phyloP scores from a whole-genome alignment of 768 basidiomycete species.

The Pisolithus tinctorius region DNA sequence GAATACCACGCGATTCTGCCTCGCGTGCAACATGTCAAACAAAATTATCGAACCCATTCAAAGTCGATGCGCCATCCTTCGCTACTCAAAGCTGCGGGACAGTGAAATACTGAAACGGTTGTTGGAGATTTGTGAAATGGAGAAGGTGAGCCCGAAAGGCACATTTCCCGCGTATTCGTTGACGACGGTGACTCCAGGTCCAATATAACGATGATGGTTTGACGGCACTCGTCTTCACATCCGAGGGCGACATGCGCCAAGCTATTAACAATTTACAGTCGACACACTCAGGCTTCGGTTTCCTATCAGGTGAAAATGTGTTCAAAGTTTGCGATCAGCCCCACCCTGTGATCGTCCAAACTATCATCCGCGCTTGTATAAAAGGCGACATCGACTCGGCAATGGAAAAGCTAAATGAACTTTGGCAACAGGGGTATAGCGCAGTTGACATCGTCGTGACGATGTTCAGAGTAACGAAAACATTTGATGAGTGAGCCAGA shows the following conservation, averaged over 20 bases:
- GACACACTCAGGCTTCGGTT: conserved; percentile 90
- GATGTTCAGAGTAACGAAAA: conserved; percentile 91
- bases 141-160: conserved; percentile 51
- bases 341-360: conserved; percentile 85
- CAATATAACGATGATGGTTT: conserved; percentile 91
- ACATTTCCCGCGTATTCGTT: neutral
- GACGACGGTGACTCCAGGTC: conserved; percentile 50
- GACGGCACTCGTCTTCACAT: conserved; percentile 94
- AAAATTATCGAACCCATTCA: conserved; percentile 99
- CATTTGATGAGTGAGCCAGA: conserved; percentile 73
- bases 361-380: conserved; percentile 73
- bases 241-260: conserved; percentile 99
- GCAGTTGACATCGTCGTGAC: conserved; percentile 97
- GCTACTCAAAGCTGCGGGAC: conserved; percentile 87
- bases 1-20: conserved; percentile 95
- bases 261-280: conserved; percentile 99
- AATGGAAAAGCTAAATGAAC: conserved; percentile 75
- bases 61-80: conserved; percentile 91
- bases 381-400: conserved; percentile 83
- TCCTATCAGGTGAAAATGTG: conserved; percentile 92
- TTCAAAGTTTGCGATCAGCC: conserved; percentile 99
- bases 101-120: conserved; percentile 86
- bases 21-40: conserved; percentile 99
- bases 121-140: conserved; percentile 89
- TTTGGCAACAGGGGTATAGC: conserved; percentile 96